These are phyloP conservation scores for Quercus phellos DNA, from an alignment of 331 rosid species.

Conservation along the genomic window DNA sequence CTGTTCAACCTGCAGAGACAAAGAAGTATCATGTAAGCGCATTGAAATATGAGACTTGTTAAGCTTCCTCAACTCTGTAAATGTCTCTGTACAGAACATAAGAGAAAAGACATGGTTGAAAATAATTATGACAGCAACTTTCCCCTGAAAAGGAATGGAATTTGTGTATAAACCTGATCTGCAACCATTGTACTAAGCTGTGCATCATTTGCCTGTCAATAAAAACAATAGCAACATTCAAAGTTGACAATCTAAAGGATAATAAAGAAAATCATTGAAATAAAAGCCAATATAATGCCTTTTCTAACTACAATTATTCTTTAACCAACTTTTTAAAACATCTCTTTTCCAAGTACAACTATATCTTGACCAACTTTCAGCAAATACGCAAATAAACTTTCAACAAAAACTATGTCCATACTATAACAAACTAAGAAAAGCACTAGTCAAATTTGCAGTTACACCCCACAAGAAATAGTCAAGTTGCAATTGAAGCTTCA, in stretches of 20 bases:
- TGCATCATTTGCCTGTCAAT: constrained; percentile 90
- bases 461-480: too few relatives aligned
- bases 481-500: too few relatives aligned
- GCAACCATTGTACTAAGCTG: constrained; percentile 98
- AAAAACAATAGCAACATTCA: constrained; percentile 21
- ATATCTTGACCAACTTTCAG: too few relatives aligned
- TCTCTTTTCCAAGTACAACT: too few relatives aligned
- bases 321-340: too few relatives aligned
- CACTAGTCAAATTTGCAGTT: too few relatives aligned
- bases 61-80: constrained; percentile 9
- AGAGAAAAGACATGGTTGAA: constrained; percentile 4
- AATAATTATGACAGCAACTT: background rate
- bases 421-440: too few relatives aligned
- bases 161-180: constrained; percentile 60
- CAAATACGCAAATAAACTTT: too few relatives aligned
- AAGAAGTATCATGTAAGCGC: constrained; percentile 19
- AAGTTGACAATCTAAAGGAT: constrained; percentile 12
- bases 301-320: too few relatives aligned
- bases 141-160: background rate
- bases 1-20: constrained; percentile 79
- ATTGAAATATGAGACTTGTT: constrained; percentile 7
- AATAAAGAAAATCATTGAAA: background rate
- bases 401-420: too few relatives aligned
- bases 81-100: constrained; percentile 8
- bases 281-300: background rate